Percentiles rank a stretch among this genome's conserved stretches.
Conservation (phyloP, 306 rosid species). For the Oemleria cerasiformis region DNA sequence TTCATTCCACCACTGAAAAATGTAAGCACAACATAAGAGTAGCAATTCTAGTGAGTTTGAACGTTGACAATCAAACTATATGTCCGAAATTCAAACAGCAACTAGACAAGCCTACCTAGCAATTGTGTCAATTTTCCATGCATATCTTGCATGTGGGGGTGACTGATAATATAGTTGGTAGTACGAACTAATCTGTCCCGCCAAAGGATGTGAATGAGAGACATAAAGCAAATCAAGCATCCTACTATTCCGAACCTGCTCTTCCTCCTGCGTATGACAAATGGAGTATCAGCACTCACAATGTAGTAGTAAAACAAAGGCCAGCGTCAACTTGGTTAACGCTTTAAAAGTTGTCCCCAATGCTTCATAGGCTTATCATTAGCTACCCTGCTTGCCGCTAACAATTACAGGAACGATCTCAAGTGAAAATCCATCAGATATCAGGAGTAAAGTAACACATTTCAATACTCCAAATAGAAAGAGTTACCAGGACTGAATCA, state of each 20-base stretch:
- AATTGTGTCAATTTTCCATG: slow-evolving; percentile 39
- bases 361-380: too few species aligned
- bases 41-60: not conserved
- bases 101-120: slow-evolving; percentile 60
- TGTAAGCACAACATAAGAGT: slow-evolving; percentile 4
- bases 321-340: slow-evolving; percentile 10
- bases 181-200: slow-evolving; percentile 42
- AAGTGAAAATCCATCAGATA: too few species aligned
- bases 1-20: slow-evolving; percentile 84
- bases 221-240: slow-evolving; percentile 86
- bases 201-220: slow-evolving; percentile 59
- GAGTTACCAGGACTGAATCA: too few species aligned
- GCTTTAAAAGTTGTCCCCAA: not conserved
- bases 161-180: slow-evolving; percentile 36
- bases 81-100: not conserved
- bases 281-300: slow-evolving; percentile 27
- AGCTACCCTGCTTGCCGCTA: too few species aligned
- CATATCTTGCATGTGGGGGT: slow-evolving; percentile 39
- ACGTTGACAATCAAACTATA: not conserved
- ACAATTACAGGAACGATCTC: too few species aligned
- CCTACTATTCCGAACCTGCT: slow-evolving; percentile 62
- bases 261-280: slow-evolving; percentile 69
- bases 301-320: slow-evolving; percentile 8
- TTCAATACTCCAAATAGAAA: too few species aligned
- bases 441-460: too few species aligned